phyloP scores from a whole-genome alignment of 2,329 filamentous ascomycete species.

The Stemphylium lycopersici region DNA sequence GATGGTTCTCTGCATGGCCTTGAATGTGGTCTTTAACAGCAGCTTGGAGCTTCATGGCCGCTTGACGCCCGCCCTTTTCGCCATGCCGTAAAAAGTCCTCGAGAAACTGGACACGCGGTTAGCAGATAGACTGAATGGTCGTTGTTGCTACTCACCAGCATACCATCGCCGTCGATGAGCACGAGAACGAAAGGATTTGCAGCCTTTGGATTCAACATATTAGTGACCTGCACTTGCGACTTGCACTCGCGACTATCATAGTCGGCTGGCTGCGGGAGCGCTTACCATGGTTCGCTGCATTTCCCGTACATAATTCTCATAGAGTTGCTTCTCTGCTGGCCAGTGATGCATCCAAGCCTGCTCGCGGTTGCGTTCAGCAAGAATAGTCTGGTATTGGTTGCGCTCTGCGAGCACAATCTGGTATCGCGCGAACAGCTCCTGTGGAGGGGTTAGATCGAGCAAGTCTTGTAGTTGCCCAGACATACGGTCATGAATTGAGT shows the following conservation, averaged over 20 bases:
- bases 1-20: slow-evolving; percentile 48
- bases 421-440: slow-evolving; percentile 51
- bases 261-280: not conserved
- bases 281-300: slow-evolving; percentile 38
- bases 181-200: slow-evolving; percentile 60
- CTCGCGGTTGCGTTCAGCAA: slow-evolving; percentile 34
- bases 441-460: slow-evolving; percentile 2
- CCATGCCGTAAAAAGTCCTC: slow-evolving; percentile 58
- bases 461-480: not conserved
- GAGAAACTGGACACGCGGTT: slow-evolving; percentile 48
- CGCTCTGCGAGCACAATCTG: slow-evolving; percentile 31
- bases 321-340: slow-evolving; percentile 30
- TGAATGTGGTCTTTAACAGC: slow-evolving; percentile 54
- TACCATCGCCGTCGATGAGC: slow-evolving; percentile 62
- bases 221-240: not conserved
- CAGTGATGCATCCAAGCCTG: slow-evolving; percentile 24
- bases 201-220: slow-evolving; percentile 2
- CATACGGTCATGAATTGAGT: slow-evolving; percentile 43
- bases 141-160: slow-evolving; percentile 46
- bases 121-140: not conserved
- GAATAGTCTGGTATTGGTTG: slow-evolving; percentile 36
- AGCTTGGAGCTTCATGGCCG: slow-evolving; percentile 57
- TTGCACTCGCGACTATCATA: not conserved
- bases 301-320: slow-evolving; percentile 21
- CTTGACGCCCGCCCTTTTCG: slow-evolving; percentile 59